Evolutionary conservation across 768 basidiomycete species (phyloP), one percentile per base, ranked within the genome.

Genomic region (Tephrocybe sp.): DNA sequence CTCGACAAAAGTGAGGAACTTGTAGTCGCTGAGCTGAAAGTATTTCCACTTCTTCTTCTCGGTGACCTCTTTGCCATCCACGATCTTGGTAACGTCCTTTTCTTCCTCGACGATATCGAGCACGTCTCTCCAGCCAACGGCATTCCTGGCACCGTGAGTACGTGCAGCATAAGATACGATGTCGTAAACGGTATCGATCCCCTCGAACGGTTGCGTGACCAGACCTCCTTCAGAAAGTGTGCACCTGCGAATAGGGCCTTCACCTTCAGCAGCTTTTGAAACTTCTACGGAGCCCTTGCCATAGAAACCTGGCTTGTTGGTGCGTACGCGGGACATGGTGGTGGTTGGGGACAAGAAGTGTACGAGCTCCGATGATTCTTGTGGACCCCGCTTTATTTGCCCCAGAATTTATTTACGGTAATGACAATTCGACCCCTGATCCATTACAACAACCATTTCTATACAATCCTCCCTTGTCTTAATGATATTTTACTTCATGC

Each of bases 31-130:
- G 50, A 98, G 78, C 67, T 94, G 80, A 69, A 91, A 99, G 69
- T 87, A 98, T 64, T 88, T 91, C 95, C 95, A 99, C 48, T 77
- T 91, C 80, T 99, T 99, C 66, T 72, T 91, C 76, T 98, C 89
- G 3, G 69, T 82, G 24, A 84, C 75, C 65, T 92, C 82, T 66
- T 93, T 85, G 25, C 94, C 95, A 4, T 76, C 85, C 36, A 94
- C 82, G 24, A 74, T 71, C 76, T 93, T 94, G 63, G 79, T 86
- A 27, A 97, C 80, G 60, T 92, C 83, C 72, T 97, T 97, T 64
- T 84, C 86, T 69, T 97, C 95, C 59, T 91, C 83, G 62, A 91
- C 74, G 19, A 84, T 71, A 5, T 72, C 62, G 45, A 90, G 61
- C 25, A 94, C 58, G 47, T 91, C 88, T 27, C 97, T 75, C 76